These are phyloP conservation scores for Neonectria punicea DNA, from an alignment of 2,329 filamentous ascomycete genomes.

Conservation along the genomic window DNA sequence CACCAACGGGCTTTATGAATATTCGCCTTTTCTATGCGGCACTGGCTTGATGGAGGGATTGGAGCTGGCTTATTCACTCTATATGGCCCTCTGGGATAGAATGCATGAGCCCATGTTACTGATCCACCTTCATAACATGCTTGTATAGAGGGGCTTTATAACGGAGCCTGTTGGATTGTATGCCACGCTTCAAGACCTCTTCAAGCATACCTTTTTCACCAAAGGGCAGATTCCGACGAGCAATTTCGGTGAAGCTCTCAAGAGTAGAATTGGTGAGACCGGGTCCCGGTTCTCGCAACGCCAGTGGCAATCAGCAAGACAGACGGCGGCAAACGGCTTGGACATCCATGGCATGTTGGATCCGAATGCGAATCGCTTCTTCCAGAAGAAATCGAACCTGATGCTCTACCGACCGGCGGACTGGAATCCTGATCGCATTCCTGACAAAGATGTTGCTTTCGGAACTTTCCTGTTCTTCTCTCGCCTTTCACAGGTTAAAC, in stretches of 20 bases:
- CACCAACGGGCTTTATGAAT: slow-evolving; percentile 58
- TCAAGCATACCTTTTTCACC: slow-evolving; percentile 23
- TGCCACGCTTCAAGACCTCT: slow-evolving; percentile 34
- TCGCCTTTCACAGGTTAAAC: slow-evolving; percentile 44
- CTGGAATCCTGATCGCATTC: slow-evolving; percentile 51
- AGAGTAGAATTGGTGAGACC: background rate
- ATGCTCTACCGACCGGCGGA: slow-evolving; percentile 44
- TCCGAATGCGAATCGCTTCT: slow-evolving; percentile 40
- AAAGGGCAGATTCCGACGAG: slow-evolving; percentile 18
- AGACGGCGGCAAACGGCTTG: background rate
- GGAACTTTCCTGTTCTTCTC: slow-evolving; percentile 39
- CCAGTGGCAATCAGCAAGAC: background rate
- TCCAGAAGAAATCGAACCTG: slow-evolving; percentile 48
- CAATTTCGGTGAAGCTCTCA: slow-evolving; percentile 19
- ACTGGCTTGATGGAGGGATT: slow-evolving; percentile 57
- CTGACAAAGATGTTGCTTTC: slow-evolving; percentile 45
- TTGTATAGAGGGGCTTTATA: slow-evolving; percentile 54
- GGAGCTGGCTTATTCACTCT: slow-evolving; percentile 49
- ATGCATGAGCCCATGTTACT: slow-evolving; percentile 52
- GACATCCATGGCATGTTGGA: background rate
- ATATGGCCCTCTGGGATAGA: slow-evolving; percentile 52
- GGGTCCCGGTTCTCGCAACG: background rate
- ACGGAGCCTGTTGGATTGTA: slow-evolving; percentile 47
- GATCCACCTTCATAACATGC: slow-evolving; percentile 60
- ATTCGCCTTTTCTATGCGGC: slow-evolving; percentile 60